These are phyloP conservation scores for Schoenoplectus tabernaemontani DNA, from an alignment of 202 grass and related monocot species.

Conservation along the genomic window DNA sequence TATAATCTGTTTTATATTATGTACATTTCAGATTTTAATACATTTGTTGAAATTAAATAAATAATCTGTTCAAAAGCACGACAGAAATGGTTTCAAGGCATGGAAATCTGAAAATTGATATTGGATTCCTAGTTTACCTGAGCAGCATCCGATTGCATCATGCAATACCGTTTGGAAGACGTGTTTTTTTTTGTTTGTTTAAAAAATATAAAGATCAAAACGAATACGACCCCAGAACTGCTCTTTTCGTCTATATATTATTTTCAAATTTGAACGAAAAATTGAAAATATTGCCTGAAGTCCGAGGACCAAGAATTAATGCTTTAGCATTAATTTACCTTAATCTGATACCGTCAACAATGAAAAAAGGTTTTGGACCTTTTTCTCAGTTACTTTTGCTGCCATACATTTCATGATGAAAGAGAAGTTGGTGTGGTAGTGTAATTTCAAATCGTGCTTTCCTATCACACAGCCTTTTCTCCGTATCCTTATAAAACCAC, in stretches of 20 bases:
- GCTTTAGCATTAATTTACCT: not conserved
- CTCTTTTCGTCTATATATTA: no score
- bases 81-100: not conserved
- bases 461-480: conserved; percentile 6
- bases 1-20: no score
- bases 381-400: conserved; percentile 1
- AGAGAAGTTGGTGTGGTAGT: conserved; percentile 19
- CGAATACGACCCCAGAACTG: no score
- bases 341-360: not conserved
- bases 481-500: conserved; percentile 20
- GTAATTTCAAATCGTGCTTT: conserved; percentile 32
- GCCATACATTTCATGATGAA: conserved; percentile 8
- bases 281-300: no score
- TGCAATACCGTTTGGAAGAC: not conserved
- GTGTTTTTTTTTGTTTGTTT: no score
- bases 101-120: not conserved
- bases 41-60: not conserved
- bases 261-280: no score
- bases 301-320: not conserved
- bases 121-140: not conserved
- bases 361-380: not conserved
- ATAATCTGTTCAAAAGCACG: not conserved
- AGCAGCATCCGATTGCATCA: not conserved
- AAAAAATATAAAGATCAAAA: no score
- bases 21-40: no score